Evolutionary conservation across 2,329 filamentous ascomycete genomes (phyloP), one percentile per base, ranked within the genome.

Genomic region (Scytalidium lignicola): DNA sequence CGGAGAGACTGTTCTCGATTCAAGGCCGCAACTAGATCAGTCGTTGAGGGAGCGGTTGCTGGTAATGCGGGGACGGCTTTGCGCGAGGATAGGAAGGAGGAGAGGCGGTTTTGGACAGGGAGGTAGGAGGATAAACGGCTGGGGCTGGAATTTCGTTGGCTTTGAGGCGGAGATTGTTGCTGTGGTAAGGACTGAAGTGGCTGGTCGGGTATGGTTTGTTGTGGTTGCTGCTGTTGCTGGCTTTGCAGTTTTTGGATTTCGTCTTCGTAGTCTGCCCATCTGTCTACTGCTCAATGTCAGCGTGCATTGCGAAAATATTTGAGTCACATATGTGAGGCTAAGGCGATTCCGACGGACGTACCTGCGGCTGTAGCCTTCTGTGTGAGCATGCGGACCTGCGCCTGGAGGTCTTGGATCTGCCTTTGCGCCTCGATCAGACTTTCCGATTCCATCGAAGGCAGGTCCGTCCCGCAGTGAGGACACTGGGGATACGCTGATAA

Each of bases 221-320:
- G 42, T 45, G 20, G 44, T 18, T 29, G 26, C 47, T 56, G 48
- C 29, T 58, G 44, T 55, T 58, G 55, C 58, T 45, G 62, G 61
- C 68, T 70, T 56, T 80, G 80, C 48, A 90, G 73, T 41, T 68
- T 72, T 41, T 80, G 74, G 39, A 90, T 76, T 65, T 90, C 85
- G 67, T 90, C 86, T 69, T 92, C 88, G 74, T 90, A 90, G 70
- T 90, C 85, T 62, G 87, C 85, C 78, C 79, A 83, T 63, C 76
- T 78, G 66, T 82, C 78, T 54, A 81, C 76, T 64, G 74, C 74
- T 19, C n/a, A 29, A 23, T 41, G 39, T 44, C 22, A 49, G 46
- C 37, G 22, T 40, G 17, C 39, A 42, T n/a, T 23, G 56, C 28
- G 53, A 46, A 17, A 26, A 17, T 10, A 32, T 40, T 39, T 29